A percentile compares a stretch with the other conserved stretches of the same genome.
These are phyloP conservation scores for Chlorella vulgaris DNA, from an alignment of 139 green algal species.

Conservation along the genomic window DNA sequence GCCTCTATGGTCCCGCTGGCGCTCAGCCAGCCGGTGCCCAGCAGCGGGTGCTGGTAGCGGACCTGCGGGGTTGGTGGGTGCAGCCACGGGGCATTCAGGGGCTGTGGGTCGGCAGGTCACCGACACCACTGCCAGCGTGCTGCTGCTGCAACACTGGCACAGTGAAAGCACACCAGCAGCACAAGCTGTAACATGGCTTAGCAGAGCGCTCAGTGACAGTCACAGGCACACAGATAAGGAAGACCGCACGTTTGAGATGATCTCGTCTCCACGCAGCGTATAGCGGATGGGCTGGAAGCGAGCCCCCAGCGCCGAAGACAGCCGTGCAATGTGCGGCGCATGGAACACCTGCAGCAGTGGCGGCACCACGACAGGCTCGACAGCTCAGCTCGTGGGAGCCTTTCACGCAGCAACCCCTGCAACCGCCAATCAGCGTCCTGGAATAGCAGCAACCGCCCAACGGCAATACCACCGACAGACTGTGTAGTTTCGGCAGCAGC, in stretches of 20 bases:
- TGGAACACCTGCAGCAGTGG: constrained; percentile 48
- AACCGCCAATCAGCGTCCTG: no score
- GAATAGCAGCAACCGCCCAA: no score
- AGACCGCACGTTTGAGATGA: not conserved
- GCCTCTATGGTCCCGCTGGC: constrained; percentile 35
- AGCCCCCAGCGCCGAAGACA: constrained; percentile 41
- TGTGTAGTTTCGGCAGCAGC: not conserved
- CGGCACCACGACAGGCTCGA: no score
- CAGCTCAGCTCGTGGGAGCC: no score
- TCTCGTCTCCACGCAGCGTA: constrained; percentile 30
- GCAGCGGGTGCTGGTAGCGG: constrained; percentile 40
- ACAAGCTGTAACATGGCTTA: no score
- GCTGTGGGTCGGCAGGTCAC: no score
- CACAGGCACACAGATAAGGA: constrained; percentile 19
- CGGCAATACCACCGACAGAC: no score
- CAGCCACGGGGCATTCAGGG: not conserved
- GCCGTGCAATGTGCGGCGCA: constrained; percentile 52
- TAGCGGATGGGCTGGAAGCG: constrained; percentile 53
- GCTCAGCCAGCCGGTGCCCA: constrained; percentile 55
- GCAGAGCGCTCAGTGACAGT: no score
- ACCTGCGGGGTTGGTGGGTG: constrained; percentile 37
- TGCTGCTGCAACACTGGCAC: no score
- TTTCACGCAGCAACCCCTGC: no score
- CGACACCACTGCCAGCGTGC: no score
- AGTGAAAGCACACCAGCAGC: no score